A percentile compares a stretch with the other conserved stretches of the same genome.
Conservation (phyloP, 306 rosid species). For the Rosa rugosa region DNA sequence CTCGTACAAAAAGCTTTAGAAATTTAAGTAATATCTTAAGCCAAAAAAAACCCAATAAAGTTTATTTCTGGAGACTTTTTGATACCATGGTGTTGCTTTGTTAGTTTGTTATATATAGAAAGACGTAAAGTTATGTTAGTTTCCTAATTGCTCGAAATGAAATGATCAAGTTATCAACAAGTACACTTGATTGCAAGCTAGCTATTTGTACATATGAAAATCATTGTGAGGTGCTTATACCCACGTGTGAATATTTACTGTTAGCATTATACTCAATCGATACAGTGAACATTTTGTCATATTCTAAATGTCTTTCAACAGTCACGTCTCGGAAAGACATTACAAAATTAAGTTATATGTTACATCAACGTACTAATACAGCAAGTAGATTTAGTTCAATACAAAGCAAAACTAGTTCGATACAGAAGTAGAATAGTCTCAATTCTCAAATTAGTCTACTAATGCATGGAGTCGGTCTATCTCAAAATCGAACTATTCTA, state of each 20-base stretch:
- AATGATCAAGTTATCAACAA: background rate
- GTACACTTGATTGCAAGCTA: background rate
- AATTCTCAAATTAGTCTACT: too few relatives aligned
- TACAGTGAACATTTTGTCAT: background rate
- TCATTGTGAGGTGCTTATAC: background rate
- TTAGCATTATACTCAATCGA: too few relatives aligned
- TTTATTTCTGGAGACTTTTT: background rate
- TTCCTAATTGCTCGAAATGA: background rate
- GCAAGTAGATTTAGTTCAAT: too few relatives aligned
- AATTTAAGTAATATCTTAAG: background rate
- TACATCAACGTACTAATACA: background rate
- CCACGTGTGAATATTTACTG: too few relatives aligned
- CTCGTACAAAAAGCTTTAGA: background rate
- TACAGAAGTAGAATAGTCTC: too few relatives aligned
- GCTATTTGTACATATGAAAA: background rate
- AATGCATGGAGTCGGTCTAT: background rate
- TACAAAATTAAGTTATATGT: too few relatives aligned
- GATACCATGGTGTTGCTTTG: background rate
- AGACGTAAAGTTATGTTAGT: background rate
- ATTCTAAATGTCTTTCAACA: background rate
- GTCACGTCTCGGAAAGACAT: too few relatives aligned
- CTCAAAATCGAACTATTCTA: too few relatives aligned
- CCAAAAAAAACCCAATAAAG: background rate
- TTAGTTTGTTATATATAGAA: background rate
- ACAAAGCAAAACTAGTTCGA: too few relatives aligned